phyloP scores from a whole-genome alignment of 1,139 yeast genomes.

The Candida sp. region DNA sequence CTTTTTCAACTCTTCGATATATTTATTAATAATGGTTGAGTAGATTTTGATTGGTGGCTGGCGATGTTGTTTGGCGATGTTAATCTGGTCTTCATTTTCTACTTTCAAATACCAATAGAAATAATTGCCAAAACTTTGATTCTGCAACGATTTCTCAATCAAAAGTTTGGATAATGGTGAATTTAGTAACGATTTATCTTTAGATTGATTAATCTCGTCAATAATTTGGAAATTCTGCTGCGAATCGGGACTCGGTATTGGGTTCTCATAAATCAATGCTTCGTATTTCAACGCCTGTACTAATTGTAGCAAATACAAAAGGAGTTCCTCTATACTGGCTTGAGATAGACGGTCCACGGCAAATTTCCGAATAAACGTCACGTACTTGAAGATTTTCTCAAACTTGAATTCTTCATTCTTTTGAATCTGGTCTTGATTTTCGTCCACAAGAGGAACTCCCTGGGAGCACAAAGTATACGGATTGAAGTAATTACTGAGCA shows the following conservation, averaged over 20 bases:
- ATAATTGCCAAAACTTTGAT: constrained; percentile 70
- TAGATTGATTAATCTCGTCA: constrained; percentile 17
- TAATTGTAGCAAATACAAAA: constrained; percentile 78
- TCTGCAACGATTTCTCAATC: constrained; percentile 66
- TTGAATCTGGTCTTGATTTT: constrained; percentile 7
- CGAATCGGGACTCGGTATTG: constrained; percentile 4
- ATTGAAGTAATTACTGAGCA: constrained; percentile 69
- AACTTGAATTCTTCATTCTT: constrained; percentile 29
- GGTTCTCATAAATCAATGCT: constrained; percentile 21
- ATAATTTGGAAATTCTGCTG: constrained; percentile 17
- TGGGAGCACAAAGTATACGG: constrained; percentile 31
- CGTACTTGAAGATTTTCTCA: constrained; percentile 29
- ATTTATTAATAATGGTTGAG: constrained; percentile 34
- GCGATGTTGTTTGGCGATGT: constrained; percentile 10
- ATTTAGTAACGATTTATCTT: constrained; percentile 11
- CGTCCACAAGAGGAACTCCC: constrained; percentile 5
- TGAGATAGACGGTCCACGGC: constrained; percentile 82
- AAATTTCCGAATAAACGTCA: constrained; percentile 60
- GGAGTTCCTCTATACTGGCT: constrained; percentile 78
- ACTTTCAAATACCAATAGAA: constrained; percentile 93
- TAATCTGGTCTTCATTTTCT: constrained; percentile 70
- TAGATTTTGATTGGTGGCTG: constrained; percentile 19
- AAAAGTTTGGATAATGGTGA: constrained; percentile 80
- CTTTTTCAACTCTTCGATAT: constrained; percentile 34
- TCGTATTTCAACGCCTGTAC: constrained; percentile 92